Evolutionary conservation across 129 eudicot genomes (phyloP).

Genomic region (Flaveria ramosissima): DNA sequence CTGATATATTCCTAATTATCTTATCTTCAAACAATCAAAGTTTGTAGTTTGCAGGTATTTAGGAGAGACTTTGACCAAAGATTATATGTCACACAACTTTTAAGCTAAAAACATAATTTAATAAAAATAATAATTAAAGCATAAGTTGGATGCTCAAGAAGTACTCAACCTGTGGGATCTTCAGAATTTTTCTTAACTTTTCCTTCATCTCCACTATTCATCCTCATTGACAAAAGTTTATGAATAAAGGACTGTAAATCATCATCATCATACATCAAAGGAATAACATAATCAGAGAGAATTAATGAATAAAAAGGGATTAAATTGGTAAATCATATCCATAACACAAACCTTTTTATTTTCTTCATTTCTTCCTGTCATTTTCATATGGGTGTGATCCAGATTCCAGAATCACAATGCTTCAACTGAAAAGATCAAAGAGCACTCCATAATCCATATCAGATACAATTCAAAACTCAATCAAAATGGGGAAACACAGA

Average conservation of each 20-base stretch:
- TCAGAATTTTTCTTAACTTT: conserved; percentile 41
- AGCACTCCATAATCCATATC: no score
- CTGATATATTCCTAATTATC: conserved; percentile 41
- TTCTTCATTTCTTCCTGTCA: conserved; percentile 45
- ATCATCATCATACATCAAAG: neutral
- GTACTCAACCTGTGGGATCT: conserved; percentile 53
- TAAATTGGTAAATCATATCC: conserved; percentile 11
- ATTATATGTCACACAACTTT: conserved; percentile 35
- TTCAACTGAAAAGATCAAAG: conserved; percentile 29
- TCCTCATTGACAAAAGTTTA: conserved; percentile 47
- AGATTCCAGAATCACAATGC: conserved; percentile 33
- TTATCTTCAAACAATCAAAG: conserved; percentile 33
- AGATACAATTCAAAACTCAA: neutral
- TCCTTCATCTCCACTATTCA: conserved; percentile 44
- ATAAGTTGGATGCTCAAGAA: conserved; percentile 29
- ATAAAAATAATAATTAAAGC: conserved; percentile 12
- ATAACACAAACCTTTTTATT: conserved; percentile 44
- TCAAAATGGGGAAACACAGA: neutral
- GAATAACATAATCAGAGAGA: conserved; percentile 18
- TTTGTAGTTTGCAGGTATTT: conserved; percentile 30
- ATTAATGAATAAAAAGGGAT: conserved; percentile 1
- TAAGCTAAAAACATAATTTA: neutral
- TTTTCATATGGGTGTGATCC: conserved; percentile 37
- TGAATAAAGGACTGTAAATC: conserved; percentile 56
- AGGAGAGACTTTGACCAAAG: conserved; percentile 37